Evolutionary conservation across 169 alveolate species (phyloP), one percentile per base, ranked within the genome.

Genomic region (Blepharisma undulans): DNA sequence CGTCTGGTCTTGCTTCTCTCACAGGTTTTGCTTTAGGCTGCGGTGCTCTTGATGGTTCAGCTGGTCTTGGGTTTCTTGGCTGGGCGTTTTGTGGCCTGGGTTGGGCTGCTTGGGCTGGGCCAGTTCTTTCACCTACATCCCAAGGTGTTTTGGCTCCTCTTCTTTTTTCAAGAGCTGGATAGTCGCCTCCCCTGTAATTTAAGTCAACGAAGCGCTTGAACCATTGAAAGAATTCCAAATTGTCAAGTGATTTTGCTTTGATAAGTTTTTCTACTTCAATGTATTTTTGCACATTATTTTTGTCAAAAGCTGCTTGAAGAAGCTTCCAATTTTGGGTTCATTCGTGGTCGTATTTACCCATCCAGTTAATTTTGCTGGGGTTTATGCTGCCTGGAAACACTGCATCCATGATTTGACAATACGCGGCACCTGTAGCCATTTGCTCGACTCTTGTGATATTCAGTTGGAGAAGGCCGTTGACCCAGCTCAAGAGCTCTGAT

Each of bases 181-280:
- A 86, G 7, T 86, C 91, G 12, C 91, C 91, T 21, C 59, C 33
- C 19, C 80, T 74, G 29, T 22, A 72, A 33, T 86, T 86, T 27
- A 97, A 92, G 84, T 97, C 99, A 95, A 95, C 98, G 94, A 96
- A 98, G 21, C 99, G 98, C 93, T 99, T 98, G 92, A 99, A 91
- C 99, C 99, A 99, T 95, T 99, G 99, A 59, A 98, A 93, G 92
- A 99, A 98, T 93, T 99, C 99, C 74, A 98, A 96, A 94, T 99
- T 98, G 93, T 99, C 99, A 87, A 98, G 98, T 95, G 98, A 98
- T 90, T 98, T 98, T 22, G 99, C 99, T 84, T 97, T 98, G n/a
- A 98, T 97, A 34, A 96, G 94, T 86, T 95, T 48, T 90, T 97
- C 98, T 36, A 98, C 98, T 91, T 98, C 99, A 78, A 99, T 98